These are phyloP conservation scores for Tanacetum coccineum DNA, from an alignment of 129 eudicot species.

Conservation along the genomic window DNA sequence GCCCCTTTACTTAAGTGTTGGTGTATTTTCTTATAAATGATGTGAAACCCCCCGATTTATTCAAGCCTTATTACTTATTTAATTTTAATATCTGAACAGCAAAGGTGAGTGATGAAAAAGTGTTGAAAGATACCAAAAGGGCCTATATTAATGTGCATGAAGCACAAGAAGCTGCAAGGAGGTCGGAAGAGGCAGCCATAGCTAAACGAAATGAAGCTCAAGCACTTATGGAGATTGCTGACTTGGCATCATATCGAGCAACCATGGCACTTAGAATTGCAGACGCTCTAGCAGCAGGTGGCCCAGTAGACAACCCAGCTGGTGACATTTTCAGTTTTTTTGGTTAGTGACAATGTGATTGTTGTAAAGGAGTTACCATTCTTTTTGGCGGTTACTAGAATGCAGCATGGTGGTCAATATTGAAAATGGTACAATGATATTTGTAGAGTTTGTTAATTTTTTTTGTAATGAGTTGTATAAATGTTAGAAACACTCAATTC, in stretches of 20 bases:
- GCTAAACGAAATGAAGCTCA: slow-evolving; percentile 74
- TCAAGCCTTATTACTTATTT: neutral
- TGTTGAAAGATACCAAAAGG: slow-evolving; percentile 31
- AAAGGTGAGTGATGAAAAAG: slow-evolving; percentile 38
- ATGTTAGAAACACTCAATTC: neutral
- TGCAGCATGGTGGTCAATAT: neutral
- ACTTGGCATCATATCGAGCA: slow-evolving; percentile 66
- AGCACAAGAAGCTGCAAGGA: slow-evolving; percentile 59
- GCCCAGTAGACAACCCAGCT: neutral
- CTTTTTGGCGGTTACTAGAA: neutral
- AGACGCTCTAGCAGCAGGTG: slow-evolving; percentile 39
- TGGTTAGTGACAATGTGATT: neutral
- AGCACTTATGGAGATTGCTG: slow-evolving; percentile 69
- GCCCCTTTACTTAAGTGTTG: neutral
- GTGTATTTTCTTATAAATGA: too few relatives aligned
- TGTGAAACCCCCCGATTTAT: neutral
- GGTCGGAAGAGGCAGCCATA: slow-evolving; percentile 50
- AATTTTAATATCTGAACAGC: slow-evolving; percentile 33
- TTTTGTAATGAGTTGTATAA: neutral
- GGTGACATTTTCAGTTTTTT: slow-evolving; percentile 2
- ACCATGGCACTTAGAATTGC: slow-evolving; percentile 67
- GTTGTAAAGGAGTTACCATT: slow-evolving; percentile 1
- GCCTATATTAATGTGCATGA: slow-evolving; percentile 36
- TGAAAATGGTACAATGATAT: neutral
- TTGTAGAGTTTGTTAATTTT: slow-evolving; percentile 21